Evolutionary conservation across 148 eudicot species (phyloP).

Genomic region (Bassia scoparia): DNA sequence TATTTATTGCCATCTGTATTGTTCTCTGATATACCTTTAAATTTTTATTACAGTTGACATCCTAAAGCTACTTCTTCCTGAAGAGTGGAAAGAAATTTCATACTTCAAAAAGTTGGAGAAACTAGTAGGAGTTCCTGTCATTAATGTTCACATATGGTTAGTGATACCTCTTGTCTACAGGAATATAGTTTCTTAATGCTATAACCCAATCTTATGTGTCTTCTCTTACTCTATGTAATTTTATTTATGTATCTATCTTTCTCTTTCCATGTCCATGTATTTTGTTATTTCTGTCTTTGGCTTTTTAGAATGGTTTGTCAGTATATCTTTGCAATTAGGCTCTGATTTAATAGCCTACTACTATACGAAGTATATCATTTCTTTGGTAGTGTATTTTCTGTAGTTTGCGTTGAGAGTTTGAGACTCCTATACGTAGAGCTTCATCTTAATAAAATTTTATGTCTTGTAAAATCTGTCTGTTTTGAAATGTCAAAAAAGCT

Average conservation of each 20-base stretch:
- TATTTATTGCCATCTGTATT: no score
- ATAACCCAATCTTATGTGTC: not conserved
- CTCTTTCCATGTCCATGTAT: not conserved
- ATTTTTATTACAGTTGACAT: slow-evolving; percentile 57
- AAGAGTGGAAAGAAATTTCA: slow-evolving; percentile 75
- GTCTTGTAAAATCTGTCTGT: not conserved
- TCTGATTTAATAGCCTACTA: not conserved
- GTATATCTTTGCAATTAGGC: not conserved
- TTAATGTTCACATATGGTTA: slow-evolving; percentile 97
- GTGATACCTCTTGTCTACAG: slow-evolving; percentile 25
- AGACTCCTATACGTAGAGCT: not conserved
- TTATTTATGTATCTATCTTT: not conserved
- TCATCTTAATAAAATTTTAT: not conserved
- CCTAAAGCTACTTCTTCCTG: slow-evolving; percentile 81
- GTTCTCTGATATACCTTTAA: not conserved
- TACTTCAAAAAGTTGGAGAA: slow-evolving; percentile 85
- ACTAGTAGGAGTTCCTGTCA: slow-evolving; percentile 95
- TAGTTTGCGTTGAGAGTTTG: not conserved
- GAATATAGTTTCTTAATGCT: not conserved
- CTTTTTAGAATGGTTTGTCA: not conserved
- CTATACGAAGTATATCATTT: no score
- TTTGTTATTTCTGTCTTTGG: not conserved
- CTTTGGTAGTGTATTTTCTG: no score
- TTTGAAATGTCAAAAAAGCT: not conserved
- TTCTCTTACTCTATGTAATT: not conserved